Conservation (phyloP, 176 grass and related monocot species). For the Lolium rigidum region DNA sequence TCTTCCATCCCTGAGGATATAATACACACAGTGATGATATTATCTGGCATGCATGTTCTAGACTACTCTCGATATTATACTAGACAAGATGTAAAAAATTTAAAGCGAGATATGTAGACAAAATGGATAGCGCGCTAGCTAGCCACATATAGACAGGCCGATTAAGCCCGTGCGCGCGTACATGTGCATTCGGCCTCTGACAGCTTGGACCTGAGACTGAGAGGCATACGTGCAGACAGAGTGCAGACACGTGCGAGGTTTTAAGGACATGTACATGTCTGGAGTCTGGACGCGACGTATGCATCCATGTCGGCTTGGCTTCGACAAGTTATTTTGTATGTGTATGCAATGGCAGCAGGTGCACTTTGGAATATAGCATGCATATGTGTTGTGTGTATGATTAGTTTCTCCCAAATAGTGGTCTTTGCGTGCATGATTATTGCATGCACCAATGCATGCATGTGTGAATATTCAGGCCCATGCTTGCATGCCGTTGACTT, state of each 20-base stretch:
- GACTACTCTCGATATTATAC: not conserved
- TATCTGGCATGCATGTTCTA: conserved; percentile 13
- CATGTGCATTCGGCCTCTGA: not conserved
- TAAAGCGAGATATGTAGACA: not conserved
- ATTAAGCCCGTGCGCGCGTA: not conserved
- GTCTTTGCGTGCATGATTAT: conserved; percentile 15
- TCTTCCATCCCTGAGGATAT: conserved; percentile 5
- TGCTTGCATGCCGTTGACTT: conserved; percentile 13
- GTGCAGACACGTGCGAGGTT: conserved; percentile 29
- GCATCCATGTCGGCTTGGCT: conserved; percentile 16
- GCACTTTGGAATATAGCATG: not conserved
- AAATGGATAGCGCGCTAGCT: conserved; percentile 6
- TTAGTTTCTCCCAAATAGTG: not conserved
- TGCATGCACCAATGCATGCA: not conserved
- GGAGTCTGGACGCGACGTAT: conserved; percentile 31
- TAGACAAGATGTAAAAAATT: not conserved
- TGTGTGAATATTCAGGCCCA: conserved; percentile 38
- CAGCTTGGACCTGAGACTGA: not conserved
- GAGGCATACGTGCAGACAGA: not conserved
- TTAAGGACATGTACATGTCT: conserved; percentile 46
- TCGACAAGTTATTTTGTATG: not conserved
- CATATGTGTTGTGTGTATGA: not conserved
- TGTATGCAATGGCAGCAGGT: too few relatives aligned
- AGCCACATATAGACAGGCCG: not conserved
- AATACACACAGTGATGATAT: conserved; percentile 23